Percentiles rank a stretch among this genome's conserved stretches.
Conservation (phyloP, 2,329 filamentous ascomycete genomes). For the Colletotrichum scovillei region DNA sequence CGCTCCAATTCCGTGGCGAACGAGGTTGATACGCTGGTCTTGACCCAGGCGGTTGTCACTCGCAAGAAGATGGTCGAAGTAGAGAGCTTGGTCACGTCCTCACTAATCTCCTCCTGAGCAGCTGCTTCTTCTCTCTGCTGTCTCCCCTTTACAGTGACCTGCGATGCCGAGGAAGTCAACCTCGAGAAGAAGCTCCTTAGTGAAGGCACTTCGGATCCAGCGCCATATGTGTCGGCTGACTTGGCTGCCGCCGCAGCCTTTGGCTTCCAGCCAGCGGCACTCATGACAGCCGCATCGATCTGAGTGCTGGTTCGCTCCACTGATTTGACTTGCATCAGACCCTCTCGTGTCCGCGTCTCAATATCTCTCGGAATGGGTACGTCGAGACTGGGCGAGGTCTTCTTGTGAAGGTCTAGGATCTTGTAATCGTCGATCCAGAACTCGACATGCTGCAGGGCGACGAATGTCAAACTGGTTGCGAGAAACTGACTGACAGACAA, state of each 20-base stretch:
- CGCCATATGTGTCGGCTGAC: constrained; percentile 60
- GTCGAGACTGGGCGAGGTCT: constrained; percentile 80
- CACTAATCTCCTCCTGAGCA: constrained; percentile 70
- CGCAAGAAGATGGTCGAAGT: constrained; percentile 88
- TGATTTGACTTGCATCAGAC: constrained; percentile 85
- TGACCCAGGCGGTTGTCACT: constrained; percentile 85
- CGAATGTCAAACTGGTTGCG: constrained; percentile 95
- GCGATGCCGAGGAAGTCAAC: constrained; percentile 70
- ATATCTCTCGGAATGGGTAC: constrained; percentile 82
- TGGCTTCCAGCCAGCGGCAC: constrained; percentile 85
- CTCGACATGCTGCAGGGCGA: constrained; percentile 87
- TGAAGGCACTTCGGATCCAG: constrained; percentile 67
- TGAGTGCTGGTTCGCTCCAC: constrained; percentile 90
- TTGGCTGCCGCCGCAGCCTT: constrained; percentile 55
- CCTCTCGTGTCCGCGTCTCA: constrained; percentile 84
- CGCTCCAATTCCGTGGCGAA: constrained; percentile 91
- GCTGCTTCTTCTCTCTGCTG: constrained; percentile 71
- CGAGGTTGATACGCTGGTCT: constrained; percentile 76
- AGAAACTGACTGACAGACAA: constrained; percentile 91
- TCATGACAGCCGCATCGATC: constrained; percentile 92
- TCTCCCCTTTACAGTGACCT: constrained; percentile 63
- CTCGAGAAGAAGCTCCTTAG: constrained; percentile 84
- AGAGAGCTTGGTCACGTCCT: constrained; percentile 78
- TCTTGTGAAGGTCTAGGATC: constrained; percentile 83
- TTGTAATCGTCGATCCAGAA: constrained; percentile 91